Conservation (phyloP, 2,329 filamentous ascomycete genomes). For the Diplodia sapinea region DNA sequence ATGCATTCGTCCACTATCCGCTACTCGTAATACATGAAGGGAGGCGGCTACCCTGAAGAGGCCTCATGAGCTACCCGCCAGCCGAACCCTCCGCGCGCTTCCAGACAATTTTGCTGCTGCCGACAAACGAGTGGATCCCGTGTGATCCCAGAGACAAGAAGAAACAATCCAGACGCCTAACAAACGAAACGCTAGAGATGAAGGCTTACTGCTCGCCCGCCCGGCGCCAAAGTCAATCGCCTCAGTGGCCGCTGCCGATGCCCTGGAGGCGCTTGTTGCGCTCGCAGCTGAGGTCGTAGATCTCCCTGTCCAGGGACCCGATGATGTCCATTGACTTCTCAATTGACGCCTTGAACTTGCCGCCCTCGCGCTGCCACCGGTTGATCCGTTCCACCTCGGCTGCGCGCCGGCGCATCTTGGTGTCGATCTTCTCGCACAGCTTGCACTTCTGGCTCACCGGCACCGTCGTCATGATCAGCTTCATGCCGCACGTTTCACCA, state of each 20-base stretch:
- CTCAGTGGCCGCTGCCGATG: conserved; percentile 35
- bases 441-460: conserved; percentile 72
- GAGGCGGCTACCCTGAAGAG: conserved; percentile 15
- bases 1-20: conserved; percentile 44
- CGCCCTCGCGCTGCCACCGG: conserved; percentile 77
- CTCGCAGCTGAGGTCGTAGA: conserved; percentile 68
- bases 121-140: conserved; percentile 42
- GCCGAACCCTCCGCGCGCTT: conserved; percentile 36
- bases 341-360: conserved; percentile 63
- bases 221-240: conserved; percentile 33
- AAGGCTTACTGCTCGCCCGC: conserved; percentile 15
- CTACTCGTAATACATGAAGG: conserved; percentile 34
- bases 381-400: conserved; percentile 77
- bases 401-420: conserved; percentile 75
- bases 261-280: conserved; percentile 47
- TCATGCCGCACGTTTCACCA: conserved; percentile 94
- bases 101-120: conserved; percentile 34
- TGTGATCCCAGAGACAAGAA: conserved; percentile 35
- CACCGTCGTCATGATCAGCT: conserved; percentile 79
- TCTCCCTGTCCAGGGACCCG: conserved; percentile 72
- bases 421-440: conserved; percentile 86
- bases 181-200: conserved; percentile 30
- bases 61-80: conserved; percentile 35
- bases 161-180: conserved; percentile 29
- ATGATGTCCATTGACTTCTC: conserved; percentile 75